These are phyloP conservation scores for Exophiala phaeomuriformis DNA, from an alignment of 2,329 filamentous ascomycete species.

Conservation along the genomic window DNA sequence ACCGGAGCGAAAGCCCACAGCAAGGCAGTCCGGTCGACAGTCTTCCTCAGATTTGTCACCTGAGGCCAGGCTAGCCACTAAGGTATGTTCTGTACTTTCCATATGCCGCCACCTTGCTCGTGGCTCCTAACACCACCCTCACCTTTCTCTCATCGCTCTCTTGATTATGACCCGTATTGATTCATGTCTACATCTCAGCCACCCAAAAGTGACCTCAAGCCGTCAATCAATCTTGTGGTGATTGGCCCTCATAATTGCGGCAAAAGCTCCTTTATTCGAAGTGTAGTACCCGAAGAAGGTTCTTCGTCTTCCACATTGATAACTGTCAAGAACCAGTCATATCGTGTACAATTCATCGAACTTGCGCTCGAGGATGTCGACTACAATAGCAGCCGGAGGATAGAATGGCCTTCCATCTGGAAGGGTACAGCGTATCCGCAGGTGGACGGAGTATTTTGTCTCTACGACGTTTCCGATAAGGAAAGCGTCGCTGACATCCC, in stretches of 20 bases:
- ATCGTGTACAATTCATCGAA: slow-evolving; percentile 53
- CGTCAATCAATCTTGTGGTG: slow-evolving; percentile 53
- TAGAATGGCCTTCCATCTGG: slow-evolving; percentile 46
- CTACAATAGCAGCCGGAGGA: slow-evolving; percentile 41
- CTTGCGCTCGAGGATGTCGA: slow-evolving; percentile 47
- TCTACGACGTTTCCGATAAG: slow-evolving; percentile 80
- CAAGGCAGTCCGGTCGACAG: slow-evolving; percentile 6
- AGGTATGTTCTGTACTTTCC: slow-evolving; percentile 9
- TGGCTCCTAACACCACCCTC: neutral
- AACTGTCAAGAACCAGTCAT: slow-evolving; percentile 49
- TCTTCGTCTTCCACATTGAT: slow-evolving; percentile 41
- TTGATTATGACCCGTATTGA: slow-evolving; percentile 1
- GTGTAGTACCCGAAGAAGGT: slow-evolving; percentile 44
- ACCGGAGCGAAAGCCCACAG: slow-evolving; percentile 7
- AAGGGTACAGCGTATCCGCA: slow-evolving; percentile 63
- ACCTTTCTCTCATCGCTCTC: neutral
- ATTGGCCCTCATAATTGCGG: slow-evolving; percentile 49
- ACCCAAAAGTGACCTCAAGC: slow-evolving; percentile 29
- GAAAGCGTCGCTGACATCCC: slow-evolving; percentile 68
- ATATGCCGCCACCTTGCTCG: neutral
- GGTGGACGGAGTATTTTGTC: slow-evolving; percentile 73
- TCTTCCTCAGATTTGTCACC: slow-evolving; percentile 1
- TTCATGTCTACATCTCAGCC: slow-evolving; percentile 8
- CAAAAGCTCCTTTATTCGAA: slow-evolving; percentile 54
- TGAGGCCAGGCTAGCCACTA: slow-evolving; percentile 10